Evolutionary conservation across 345 rosid genomes (phyloP).

Genomic region (Eucalyptus erythrocorys): DNA sequence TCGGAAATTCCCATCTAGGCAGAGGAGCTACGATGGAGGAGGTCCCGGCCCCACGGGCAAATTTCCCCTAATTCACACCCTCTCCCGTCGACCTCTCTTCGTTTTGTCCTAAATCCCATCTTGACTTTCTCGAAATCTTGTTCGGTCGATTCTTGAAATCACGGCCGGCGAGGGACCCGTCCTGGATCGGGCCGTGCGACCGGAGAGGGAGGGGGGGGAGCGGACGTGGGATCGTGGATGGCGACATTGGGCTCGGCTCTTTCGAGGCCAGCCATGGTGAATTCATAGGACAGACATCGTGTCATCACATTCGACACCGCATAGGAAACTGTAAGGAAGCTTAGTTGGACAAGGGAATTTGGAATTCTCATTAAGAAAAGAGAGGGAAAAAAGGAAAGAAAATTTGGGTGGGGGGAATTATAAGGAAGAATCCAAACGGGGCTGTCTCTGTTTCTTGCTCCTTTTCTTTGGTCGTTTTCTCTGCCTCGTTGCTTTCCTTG

Average conservation of each 20-base stretch:
- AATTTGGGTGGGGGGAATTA: neutral
- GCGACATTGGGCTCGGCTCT: neutral
- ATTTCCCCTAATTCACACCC: neutral
- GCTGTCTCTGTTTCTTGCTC: neutral
- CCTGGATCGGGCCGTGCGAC: neutral
- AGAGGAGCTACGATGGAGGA: neutral
- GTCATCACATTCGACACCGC: neutral
- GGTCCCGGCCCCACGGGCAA: neutral
- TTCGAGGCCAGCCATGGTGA: neutral
- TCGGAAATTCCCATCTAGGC: neutral
- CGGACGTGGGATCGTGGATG: neutral
- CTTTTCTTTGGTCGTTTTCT: neutral
- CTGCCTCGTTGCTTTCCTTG: neutral
- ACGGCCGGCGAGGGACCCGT: neutral
- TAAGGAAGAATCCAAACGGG: neutral
- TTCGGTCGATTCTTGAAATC: neutral
- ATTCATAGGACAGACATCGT: neutral
- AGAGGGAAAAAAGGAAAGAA: neutral
- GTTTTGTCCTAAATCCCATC: neutral
- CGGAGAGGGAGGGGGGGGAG: neutral
- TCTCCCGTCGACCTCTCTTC: neutral
- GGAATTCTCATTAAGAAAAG: neutral
- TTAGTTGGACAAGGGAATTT: neutral
- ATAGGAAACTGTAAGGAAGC: neutral
- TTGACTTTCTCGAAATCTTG: neutral